Percentiles rank a stretch among this genome's conserved stretches.
These are phyloP conservation scores for Cardiospermum halicacabum DNA, from an alignment of 345 rosid genomes.

Conservation along the genomic window DNA sequence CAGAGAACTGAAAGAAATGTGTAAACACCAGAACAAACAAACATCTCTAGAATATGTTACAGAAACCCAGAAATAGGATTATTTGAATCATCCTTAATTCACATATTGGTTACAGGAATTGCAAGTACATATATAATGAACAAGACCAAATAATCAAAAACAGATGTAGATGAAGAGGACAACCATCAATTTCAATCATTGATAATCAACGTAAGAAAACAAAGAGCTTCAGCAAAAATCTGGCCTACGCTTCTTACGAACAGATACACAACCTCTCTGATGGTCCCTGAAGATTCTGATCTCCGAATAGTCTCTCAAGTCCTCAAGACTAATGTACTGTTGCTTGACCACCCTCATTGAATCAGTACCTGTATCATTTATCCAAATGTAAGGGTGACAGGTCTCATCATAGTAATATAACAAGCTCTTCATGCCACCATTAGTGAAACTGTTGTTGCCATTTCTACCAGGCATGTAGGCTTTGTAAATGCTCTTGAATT, in stretches of 20 bases:
- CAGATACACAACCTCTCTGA: slow-evolving; percentile 66
- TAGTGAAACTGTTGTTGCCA: slow-evolving; percentile 6
- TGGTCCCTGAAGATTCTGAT: slow-evolving; percentile 67
- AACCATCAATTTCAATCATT: slow-evolving; percentile 4
- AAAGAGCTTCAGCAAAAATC: slow-evolving; percentile 45
- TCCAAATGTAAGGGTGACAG: slow-evolving; percentile 81
- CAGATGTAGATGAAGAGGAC: neutral
- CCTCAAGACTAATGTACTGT: slow-evolving; percentile 80
- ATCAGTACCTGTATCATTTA: slow-evolving; percentile 64
- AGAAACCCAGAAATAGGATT: neutral
- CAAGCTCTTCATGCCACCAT: slow-evolving; percentile 51
- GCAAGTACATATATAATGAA: no score
- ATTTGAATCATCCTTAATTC: no score
- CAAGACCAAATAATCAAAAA: neutral
- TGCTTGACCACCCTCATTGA: slow-evolving; percentile 82
- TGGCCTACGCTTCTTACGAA: slow-evolving; percentile 73
- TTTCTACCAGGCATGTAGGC: slow-evolving; percentile 53
- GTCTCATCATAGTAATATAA: slow-evolving; percentile 69
- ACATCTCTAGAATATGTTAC: neutral
- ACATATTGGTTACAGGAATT: no score
- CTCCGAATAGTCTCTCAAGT: slow-evolving; percentile 75
- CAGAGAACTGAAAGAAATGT: neutral
- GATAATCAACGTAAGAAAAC: neutral
- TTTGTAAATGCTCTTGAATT: slow-evolving; percentile 68
- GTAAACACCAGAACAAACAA: neutral